phyloP scores from a whole-genome alignment of 1,139 yeast species.

The Debaryomyces nepalensis region DNA sequence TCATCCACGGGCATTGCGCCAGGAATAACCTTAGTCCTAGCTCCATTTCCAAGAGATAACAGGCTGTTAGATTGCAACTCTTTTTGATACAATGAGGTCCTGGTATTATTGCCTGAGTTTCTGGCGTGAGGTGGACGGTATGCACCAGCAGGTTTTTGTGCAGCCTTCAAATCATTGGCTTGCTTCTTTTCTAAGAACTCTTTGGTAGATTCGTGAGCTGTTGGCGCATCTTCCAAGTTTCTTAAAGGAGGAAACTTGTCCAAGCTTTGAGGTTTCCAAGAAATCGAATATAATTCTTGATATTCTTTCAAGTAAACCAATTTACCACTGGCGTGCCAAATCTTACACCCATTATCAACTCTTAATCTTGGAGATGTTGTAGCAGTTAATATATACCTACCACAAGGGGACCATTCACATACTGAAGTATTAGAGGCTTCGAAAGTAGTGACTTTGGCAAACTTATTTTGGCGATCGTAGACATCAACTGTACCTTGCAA shows the following conservation, averaged over 20 bases:
- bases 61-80: constrained; percentile 46
- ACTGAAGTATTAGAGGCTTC: constrained; percentile 94
- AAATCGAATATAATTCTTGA: constrained; percentile 76
- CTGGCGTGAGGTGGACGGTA: constrained; percentile 97
- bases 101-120: constrained; percentile 45
- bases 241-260: constrained; percentile 63
- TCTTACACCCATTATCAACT: constrained; percentile 92
- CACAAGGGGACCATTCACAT: constrained; percentile 99
- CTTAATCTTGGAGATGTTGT: constrained; percentile 96
- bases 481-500: constrained; percentile 96
- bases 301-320: constrained; percentile 78
- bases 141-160: constrained; percentile 74
- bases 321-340: constrained; percentile 92
- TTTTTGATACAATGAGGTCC: constrained; percentile 59
- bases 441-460: constrained; percentile 75
- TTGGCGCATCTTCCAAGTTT: constrained; percentile 60
- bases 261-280: constrained; percentile 84
- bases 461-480: constrained; percentile 89
- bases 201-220: constrained; percentile 68
- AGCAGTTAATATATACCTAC: constrained; percentile 89
- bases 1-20: constrained; percentile 48
- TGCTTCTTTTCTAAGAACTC: constrained; percentile 55
- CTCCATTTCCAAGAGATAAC: constrained; percentile 26
- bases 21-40: constrained; percentile 41
- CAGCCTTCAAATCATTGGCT: constrained; percentile 42